A percentile compares a stretch with the other conserved stretches of the same genome.
Conservation (phyloP, 208 protist species). For the Leishmania major region DNA sequence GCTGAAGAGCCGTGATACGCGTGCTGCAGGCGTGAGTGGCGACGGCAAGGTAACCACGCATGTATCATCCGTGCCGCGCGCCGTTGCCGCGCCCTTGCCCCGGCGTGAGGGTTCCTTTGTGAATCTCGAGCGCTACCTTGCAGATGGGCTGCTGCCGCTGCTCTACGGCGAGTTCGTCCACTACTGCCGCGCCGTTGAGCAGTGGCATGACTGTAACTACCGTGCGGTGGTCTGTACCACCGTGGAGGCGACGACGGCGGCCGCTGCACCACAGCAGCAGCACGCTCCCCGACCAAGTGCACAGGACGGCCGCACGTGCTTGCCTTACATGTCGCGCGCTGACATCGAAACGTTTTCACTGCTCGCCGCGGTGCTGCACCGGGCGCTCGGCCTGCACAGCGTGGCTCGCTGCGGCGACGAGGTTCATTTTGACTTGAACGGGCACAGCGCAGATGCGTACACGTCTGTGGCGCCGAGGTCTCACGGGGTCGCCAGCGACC, state of each 20-base stretch:
- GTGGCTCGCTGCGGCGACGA: constrained; percentile 3
- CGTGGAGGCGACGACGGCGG: background rate
- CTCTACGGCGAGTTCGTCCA: constrained; percentile 5
- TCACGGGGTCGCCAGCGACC: background rate
- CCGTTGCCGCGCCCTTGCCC: background rate
- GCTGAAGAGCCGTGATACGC: background rate
- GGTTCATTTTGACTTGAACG: background rate
- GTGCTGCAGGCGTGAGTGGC: background rate
- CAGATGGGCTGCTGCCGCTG: background rate
- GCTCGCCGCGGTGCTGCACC: constrained; percentile 3
- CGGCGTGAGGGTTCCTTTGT: background rate
- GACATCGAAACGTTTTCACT: background rate
- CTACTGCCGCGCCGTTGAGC: constrained; percentile 8
- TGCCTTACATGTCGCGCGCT: background rate
- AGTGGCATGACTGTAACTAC: background rate
- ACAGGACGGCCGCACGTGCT: background rate
- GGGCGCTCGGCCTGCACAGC: background rate
- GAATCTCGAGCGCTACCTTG: constrained; percentile 10
- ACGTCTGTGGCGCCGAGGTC: background rate
- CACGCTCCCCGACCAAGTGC: background rate
- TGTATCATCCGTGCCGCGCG: background rate
- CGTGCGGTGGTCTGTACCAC: too few species aligned
- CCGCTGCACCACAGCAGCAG: background rate
- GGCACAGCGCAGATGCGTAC: background rate
- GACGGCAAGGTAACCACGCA: background rate